These are phyloP conservation scores for Zymoseptoria ardabiliae DNA, from an alignment of 2,329 filamentous ascomycete genomes.

Conservation along the genomic window DNA sequence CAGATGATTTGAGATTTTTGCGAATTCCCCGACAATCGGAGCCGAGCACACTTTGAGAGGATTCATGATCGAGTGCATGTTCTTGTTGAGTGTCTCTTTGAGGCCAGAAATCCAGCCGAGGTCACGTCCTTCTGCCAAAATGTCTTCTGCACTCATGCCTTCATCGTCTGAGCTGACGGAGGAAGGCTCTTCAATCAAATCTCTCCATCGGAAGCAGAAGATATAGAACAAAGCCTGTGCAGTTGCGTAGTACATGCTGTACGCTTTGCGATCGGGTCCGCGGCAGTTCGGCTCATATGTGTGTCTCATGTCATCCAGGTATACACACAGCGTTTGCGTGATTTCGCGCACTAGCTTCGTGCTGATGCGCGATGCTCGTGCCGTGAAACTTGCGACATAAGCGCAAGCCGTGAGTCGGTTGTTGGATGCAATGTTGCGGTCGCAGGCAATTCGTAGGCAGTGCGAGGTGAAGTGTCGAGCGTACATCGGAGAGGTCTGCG, in stretches of 20 bases:
- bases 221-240: conserved; percentile 89
- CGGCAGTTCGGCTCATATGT: conserved; percentile 67
- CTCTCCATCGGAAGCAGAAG: conserved; percentile 96
- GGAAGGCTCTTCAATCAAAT: conserved; percentile 59
- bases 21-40: conserved; percentile 84
- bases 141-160: conserved; percentile 47
- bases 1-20: conserved; percentile 76
- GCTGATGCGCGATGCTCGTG: conserved; percentile 76
- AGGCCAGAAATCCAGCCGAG: conserved; percentile 70
- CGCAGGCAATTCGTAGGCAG: conserved; percentile 69
- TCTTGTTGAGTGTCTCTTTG: conserved; percentile 64
- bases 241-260: conserved; percentile 77
- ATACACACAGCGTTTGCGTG: conserved; percentile 68
- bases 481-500: conserved; percentile 69
- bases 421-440: conserved; percentile 66
- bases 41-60: conserved; percentile 92
- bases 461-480: conserved; percentile 79
- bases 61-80: conserved; percentile 84
- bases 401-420: conserved; percentile 78
- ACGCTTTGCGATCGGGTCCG: conserved; percentile 77
- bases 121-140: conserved; percentile 60
- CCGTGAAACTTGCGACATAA: conserved; percentile 91
- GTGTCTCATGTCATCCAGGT: conserved; percentile 67
- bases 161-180: conserved; percentile 29
- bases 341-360: conserved; percentile 71